Conservation (phyloP, 768 basidiomycete genomes). For the Phanerochaete sordida region DNA sequence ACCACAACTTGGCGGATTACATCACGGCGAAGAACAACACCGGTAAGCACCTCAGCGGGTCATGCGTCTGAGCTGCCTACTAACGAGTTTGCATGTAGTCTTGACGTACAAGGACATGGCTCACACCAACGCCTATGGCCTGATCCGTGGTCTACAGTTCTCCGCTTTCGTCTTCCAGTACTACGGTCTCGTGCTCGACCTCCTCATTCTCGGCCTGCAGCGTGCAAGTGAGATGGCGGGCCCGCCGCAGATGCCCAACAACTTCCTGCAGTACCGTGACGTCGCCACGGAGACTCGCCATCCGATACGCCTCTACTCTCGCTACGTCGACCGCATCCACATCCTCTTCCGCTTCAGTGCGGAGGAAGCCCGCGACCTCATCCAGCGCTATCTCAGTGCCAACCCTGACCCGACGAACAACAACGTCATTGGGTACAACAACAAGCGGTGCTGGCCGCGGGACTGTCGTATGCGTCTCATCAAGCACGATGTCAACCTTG, state of each 20-base stretch:
- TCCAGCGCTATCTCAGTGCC: conserved; percentile 95
- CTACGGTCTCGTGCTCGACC: conserved; percentile 92
- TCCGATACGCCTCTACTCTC: conserved; percentile 96
- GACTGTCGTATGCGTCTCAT: conserved; percentile 99
- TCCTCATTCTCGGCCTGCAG: conserved; percentile 95
- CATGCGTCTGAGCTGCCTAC: background rate
- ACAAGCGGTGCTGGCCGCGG: conserved; percentile 98
- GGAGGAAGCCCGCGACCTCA: conserved; percentile 95
- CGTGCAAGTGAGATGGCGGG: conserved; percentile 99
- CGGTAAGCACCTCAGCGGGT: conserved; percentile 30
- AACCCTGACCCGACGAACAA: conserved; percentile 99
- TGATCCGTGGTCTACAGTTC: conserved; percentile 97
- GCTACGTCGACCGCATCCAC: conserved; percentile 93
- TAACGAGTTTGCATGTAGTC: conserved; percentile 41
- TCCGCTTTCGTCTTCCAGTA: conserved; percentile 99
- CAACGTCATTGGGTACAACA: conserved; percentile 98
- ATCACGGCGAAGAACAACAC: conserved; percentile 99
- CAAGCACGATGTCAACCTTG: conserved; percentile 99
- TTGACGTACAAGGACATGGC: conserved; percentile 98
- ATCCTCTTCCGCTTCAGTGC: conserved; percentile 97
- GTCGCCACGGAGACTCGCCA: conserved; percentile 93
- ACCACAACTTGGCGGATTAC: conserved; percentile 98
- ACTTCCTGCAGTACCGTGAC: conserved; percentile 96
- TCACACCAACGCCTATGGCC: conserved; percentile 94
- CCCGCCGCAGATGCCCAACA: conserved; percentile 95